Conservation (phyloP, 2,329 filamentous ascomycete species). For the Aspergillus oerlinghausenensis region DNA sequence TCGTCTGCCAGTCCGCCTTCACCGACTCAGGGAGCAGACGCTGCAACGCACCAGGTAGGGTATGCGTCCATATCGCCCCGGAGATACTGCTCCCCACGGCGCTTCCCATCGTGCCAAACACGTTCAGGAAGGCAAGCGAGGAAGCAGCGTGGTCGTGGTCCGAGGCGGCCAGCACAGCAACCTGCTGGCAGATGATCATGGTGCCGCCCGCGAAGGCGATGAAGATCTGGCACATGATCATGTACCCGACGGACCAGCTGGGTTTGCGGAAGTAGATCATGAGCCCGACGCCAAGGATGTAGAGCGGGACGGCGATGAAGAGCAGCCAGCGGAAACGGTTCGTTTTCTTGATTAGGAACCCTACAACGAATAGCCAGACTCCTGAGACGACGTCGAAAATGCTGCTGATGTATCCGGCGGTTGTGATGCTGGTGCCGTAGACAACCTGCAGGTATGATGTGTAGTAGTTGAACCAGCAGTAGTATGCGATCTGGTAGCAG, state of each 20-base stretch:
- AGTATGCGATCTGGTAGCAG: slow-evolving; percentile 19
- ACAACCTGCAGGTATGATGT: slow-evolving; percentile 20
- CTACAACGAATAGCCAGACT: slow-evolving; percentile 52
- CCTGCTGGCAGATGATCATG: slow-evolving; percentile 51
- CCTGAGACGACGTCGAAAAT: slow-evolving; percentile 52
- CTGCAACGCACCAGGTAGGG: slow-evolving; percentile 34
- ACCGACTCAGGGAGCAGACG: slow-evolving; percentile 28
- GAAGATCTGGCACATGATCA: slow-evolving; percentile 58
- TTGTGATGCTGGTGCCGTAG: slow-evolving; percentile 23
- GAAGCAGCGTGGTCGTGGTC: slow-evolving; percentile 55
- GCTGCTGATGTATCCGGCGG: slow-evolving; percentile 43
- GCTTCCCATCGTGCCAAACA: slow-evolving; percentile 54
- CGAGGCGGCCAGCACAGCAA: slow-evolving; percentile 51
- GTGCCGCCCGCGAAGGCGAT: slow-evolving; percentile 53
- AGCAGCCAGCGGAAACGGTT: slow-evolving; percentile 53
- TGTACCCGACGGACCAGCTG: slow-evolving; percentile 47
- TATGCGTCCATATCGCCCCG: slow-evolving; percentile 48
- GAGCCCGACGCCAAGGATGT: slow-evolving; percentile 50
- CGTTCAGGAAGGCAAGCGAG: slow-evolving; percentile 51
- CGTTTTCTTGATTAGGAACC: slow-evolving; percentile 47
- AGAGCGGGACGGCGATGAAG: slow-evolving; percentile 51
- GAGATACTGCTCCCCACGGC: slow-evolving; percentile 54
- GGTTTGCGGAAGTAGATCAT: slow-evolving; percentile 54
- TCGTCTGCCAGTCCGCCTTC: slow-evolving; percentile 2
- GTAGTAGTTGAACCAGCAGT: slow-evolving; percentile 19